Conservation (phyloP, 2,329 filamentous ascomycete genomes). For the Huntiella abstrusa region DNA sequence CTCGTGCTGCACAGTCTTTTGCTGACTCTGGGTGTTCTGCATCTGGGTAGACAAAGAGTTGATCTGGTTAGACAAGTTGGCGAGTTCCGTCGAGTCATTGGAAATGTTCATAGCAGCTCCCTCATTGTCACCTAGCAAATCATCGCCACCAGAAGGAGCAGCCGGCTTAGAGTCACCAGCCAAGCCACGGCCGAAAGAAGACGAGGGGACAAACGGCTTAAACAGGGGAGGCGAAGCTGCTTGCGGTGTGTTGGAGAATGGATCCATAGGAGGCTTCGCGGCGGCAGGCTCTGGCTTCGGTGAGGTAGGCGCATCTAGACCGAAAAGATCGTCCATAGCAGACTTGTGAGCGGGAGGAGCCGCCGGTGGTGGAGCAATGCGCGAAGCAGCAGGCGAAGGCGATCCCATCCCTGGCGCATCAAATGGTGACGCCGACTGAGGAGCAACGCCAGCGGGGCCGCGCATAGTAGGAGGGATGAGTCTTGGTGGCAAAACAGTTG, state of each 20-base stretch:
- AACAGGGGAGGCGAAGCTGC: constrained; percentile 40
- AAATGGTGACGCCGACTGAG: constrained; percentile 34
- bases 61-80: constrained; percentile 91
- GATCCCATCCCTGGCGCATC: constrained; percentile 25
- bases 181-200: constrained; percentile 73
- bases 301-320: constrained; percentile 44
- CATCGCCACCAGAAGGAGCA: constrained; percentile 38
- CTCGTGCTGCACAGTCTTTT: constrained; percentile 60
- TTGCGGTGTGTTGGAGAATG: constrained; percentile 41
- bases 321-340: constrained; percentile 84
- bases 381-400: constrained; percentile 21
- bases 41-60: constrained; percentile 81
- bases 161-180: constrained; percentile 55
- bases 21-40: constrained; percentile 77
- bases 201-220: constrained; percentile 83
- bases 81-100: constrained; percentile 76
- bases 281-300: constrained; percentile 33
- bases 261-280: constrained; percentile 62
- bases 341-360: constrained; percentile 44
- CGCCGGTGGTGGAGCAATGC: constrained; percentile 17
- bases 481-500: constrained; percentile 58
- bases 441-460: constrained; percentile 27
- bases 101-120: constrained; percentile 73
- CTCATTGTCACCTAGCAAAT: constrained; percentile 79
- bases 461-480: constrained; percentile 79